Conservation (phyloP, 2,329 filamentous ascomycete species). For the Magnaporthiopsis rhizophila region DNA sequence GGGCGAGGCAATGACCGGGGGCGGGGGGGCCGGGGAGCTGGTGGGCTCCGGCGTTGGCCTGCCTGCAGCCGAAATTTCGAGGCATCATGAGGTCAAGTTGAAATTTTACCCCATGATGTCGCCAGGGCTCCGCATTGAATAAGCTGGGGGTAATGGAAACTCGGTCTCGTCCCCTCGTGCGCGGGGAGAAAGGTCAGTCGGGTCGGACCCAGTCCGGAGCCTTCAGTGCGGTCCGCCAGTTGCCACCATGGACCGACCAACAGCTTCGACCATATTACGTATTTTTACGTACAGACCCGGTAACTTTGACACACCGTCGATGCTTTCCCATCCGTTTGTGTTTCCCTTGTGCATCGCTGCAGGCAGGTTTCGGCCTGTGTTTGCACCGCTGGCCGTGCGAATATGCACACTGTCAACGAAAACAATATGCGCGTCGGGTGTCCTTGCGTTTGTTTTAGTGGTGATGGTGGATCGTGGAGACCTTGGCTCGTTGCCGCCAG, state of each 20-base stretch:
- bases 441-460: too few species aligned
- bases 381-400: not conserved
- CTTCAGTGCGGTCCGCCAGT: not conserved
- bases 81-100: constrained; percentile 6
- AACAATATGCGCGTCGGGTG: not conserved
- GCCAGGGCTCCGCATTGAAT: constrained; percentile 5
- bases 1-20: not conserved
- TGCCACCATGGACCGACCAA: not conserved
- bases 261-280: constrained; percentile 8
- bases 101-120: constrained; percentile 4
- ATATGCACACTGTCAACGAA: not conserved
- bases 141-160: constrained; percentile 24
- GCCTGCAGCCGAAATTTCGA: constrained; percentile 2
- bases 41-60: too few species aligned
- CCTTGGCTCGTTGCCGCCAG: too few species aligned
- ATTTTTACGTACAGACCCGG: constrained; percentile 10
- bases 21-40: not conserved
- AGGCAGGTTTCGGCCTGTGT: too few species aligned
- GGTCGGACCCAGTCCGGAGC: constrained; percentile 15
- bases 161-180: constrained; percentile 11
- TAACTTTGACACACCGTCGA: constrained; percentile 13
- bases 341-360: not conserved
- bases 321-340: not conserved
- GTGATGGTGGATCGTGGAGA: too few species aligned
- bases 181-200: constrained; percentile 10